Percentiles rank a stretch among this genome's conserved stretches.
Evolutionary conservation across 2,329 filamentous ascomycete genomes (phyloP).

Genomic region (Ophiostoma tasmaniense): DNA sequence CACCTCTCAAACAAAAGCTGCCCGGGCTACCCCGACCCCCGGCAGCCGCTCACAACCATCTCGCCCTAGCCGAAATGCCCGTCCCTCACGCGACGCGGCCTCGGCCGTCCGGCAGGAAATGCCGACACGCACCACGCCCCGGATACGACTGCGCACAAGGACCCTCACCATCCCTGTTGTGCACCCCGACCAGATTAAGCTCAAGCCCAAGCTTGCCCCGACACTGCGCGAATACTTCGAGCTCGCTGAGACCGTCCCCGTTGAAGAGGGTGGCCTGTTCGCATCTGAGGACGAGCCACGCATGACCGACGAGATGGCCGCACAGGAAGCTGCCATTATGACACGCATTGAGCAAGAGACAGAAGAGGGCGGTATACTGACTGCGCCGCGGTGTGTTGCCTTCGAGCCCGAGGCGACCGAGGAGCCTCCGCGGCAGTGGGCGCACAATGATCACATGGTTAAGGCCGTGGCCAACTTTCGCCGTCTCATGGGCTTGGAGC

Average conservation of each 20-base stretch:
- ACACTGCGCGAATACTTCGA: constrained; percentile 52
- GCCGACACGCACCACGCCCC: constrained; percentile 31
- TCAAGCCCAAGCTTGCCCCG: constrained; percentile 43
- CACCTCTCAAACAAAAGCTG: constrained; percentile 26
- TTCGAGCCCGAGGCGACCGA: constrained; percentile 65
- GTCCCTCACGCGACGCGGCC: not conserved
- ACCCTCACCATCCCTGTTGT: constrained; percentile 46
- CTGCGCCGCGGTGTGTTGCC: constrained; percentile 58
- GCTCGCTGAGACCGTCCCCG: constrained; percentile 41
- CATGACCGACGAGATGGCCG: constrained; percentile 54
- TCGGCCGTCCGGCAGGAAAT: not conserved
- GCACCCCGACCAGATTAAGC: constrained; percentile 49
- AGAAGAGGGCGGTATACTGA: constrained; percentile 66
- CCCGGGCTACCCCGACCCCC: constrained; percentile 31
- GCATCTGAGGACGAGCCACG: constrained; percentile 46
- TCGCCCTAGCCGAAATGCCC: constrained; percentile 22
- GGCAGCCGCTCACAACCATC: constrained; percentile 30
- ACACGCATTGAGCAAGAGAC: constrained; percentile 63
- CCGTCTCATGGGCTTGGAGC: constrained; percentile 70
- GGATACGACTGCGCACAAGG: constrained; percentile 43
- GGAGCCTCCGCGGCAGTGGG: constrained; percentile 70
- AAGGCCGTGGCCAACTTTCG: constrained; percentile 74
- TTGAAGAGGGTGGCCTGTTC: constrained; percentile 51
- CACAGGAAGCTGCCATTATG: constrained; percentile 61
- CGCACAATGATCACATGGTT: constrained; percentile 77